Evolutionary conservation across 164 flowering plant species (phyloP), one percentile per base, ranked within the genome.

Genomic region (Cinnamomum micranthum): DNA sequence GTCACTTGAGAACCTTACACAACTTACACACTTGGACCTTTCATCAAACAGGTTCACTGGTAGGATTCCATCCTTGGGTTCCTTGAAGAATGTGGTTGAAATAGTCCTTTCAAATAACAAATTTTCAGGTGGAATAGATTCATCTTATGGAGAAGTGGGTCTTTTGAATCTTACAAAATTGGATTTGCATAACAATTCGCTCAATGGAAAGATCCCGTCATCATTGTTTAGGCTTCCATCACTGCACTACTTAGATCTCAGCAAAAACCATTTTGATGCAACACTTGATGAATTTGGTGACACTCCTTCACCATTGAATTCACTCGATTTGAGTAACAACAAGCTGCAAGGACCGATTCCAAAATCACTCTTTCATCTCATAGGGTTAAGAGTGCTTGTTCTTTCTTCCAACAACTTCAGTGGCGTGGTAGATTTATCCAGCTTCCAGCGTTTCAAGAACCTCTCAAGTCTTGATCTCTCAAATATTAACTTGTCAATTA

Each of bases 401-500:
- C 83, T 87, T 25, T 77, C 84, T 66, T 81, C 71, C 17, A 85
- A 87, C 75, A 76, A 77, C 1, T 85, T 87, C 77, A 84, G 31
- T 75, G 84, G 83, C 55, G 74, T 71, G 1, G 3, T 84, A 2
- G 11, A 73, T 0, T 25, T 81, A 6, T 7, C 63, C 50, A 6
- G 2, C 64, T 65, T 87, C 52, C 69, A 31, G 50, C 50, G 35
- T 11, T 63, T 80, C n/a, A 50, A 20, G 50, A 80, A 80, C n/a
- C 85, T 87, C 19, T 47, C 75, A 0, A 11, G 4, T 17, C 83
- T 87, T 2, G 86, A 81, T 70, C 84, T 87, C 62, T 83, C 90
- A n/a, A 23, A 74, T 51, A 87, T 80, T 73, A 76, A 66, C 0
- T 74, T 81, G 55, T 55, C 71, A 1, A 35, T 80, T 0, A 58